Percentiles rank a stretch among this genome's conserved stretches.
Conservation (phyloP, 2,329 filamentous ascomycete genomes). For the Penicillium oxalicum region DNA sequence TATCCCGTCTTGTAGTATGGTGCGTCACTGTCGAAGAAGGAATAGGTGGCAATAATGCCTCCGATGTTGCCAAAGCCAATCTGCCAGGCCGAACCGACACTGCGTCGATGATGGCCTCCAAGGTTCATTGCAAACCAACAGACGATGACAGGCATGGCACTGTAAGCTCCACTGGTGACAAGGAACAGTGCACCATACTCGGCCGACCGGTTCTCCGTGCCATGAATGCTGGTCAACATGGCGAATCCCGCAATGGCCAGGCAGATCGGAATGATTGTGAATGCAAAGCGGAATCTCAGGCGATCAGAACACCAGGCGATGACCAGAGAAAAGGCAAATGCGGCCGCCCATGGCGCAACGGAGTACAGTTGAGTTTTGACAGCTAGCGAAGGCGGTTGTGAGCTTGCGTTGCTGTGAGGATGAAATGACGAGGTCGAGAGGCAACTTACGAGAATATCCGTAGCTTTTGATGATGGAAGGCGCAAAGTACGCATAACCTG, state of each 20-base stretch:
- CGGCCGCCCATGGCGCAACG: constrained; percentile 59
- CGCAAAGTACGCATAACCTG: constrained; percentile 66
- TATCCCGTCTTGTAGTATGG: constrained; percentile 68
- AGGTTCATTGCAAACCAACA: constrained; percentile 82
- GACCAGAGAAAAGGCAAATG: constrained; percentile 73
- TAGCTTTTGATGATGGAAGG: constrained; percentile 65
- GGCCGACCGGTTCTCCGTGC: constrained; percentile 50
- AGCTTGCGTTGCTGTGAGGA: not conserved
- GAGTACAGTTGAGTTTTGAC: constrained; percentile 49
- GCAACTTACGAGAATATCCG: constrained; percentile 47
- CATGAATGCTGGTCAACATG: constrained; percentile 66
- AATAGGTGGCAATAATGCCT: constrained; percentile 70
- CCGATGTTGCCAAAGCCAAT: constrained; percentile 73
- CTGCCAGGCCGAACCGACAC: constrained; percentile 69
- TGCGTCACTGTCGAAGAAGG: constrained; percentile 59
- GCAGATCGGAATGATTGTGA: constrained; percentile 62
- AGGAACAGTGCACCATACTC: constrained; percentile 80
- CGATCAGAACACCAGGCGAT: constrained; percentile 68
- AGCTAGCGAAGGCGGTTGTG: constrained; percentile 17
- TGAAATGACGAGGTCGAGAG: constrained; percentile 1
- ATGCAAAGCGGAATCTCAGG: constrained; percentile 66
- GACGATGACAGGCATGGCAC: constrained; percentile 81
- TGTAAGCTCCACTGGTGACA: constrained; percentile 71
- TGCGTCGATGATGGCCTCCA: constrained; percentile 63
- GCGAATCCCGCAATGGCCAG: constrained; percentile 68